Conservation (phyloP, 1,284 basidiomycete genomes). For the Acaromyces ingoldii region DNA sequence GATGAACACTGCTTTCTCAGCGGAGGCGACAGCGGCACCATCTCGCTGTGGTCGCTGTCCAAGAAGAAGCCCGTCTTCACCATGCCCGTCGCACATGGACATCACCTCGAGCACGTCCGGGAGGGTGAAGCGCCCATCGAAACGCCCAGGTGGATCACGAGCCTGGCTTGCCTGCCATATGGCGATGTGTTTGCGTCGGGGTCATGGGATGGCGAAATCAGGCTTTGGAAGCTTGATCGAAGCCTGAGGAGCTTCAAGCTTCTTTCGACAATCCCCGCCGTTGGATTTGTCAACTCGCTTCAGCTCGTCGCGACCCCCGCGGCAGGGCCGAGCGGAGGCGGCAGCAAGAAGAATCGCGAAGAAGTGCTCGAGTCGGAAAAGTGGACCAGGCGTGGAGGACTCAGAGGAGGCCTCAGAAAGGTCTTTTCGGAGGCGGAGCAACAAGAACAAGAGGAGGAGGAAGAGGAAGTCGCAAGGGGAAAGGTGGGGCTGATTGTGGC, state of each 20-base stretch:
- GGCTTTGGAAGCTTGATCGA: conserved; percentile 79
- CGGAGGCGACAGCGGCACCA: conserved; percentile 82
- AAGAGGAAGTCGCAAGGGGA: conserved; percentile 13
- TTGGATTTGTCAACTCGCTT: conserved; percentile 82
- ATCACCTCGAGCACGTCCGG: conserved; percentile 61
- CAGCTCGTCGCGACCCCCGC: conserved; percentile 71
- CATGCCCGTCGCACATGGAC: conserved; percentile 76
- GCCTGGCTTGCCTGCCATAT: conserved; percentile 74
- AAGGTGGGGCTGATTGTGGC: conserved; percentile 59
- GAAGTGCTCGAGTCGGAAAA: not conserved
- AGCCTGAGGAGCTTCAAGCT: conserved; percentile 70
- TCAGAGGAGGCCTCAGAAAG: not conserved
- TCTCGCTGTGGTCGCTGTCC: conserved; percentile 84
- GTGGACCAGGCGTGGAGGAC: conserved; percentile 4
- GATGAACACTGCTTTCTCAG: conserved; percentile 88
- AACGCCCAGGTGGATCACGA: conserved; percentile 85
- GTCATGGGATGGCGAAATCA: conserved; percentile 83
- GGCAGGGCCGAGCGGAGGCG: conserved; percentile 53
- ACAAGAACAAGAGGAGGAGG: not conserved
- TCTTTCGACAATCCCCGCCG: conserved; percentile 62
- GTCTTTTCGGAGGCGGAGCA: not conserved
- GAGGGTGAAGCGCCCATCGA: conserved; percentile 68
- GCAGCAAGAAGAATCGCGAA: conserved; percentile 4
- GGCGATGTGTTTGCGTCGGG: conserved; percentile 81
- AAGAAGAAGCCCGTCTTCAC: conserved; percentile 95